Base-by-base conservation (phyloP, 306 rosid genomes). In the Vachellia pachyceras region DNA sequence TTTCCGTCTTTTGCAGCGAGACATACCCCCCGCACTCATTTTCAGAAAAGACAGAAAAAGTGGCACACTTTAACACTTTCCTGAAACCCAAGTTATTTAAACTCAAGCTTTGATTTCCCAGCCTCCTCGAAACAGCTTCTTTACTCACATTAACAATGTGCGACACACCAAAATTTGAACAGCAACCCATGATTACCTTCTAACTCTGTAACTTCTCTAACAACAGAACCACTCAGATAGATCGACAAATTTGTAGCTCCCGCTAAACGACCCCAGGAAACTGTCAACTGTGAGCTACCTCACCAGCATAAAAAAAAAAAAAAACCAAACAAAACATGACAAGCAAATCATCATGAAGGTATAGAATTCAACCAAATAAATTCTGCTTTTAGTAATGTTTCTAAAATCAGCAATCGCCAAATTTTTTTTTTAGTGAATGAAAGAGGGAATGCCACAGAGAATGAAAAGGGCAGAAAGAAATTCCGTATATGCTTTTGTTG, bases 101-200 rank as follows among this genome's bases (percentile, higher is more conserved):
- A 76, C 60, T 71, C 23, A 82, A 61, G 66, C 57, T 74, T 52
- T 76, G 90, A 47, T 84, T 77, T 77, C 79, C 75, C 50, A 78
- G 79, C 80, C 84, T 87, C 89, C 83, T 75, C 77, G 82, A 80
- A 85, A 69, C 65, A 47, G 66, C 83, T 78, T 86, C 89, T 55
- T 83, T 91, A 73, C 89, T 73, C 45, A 73, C 74, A 44, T 50
- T 75, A n/a, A 80, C 84, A 79, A 69, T 83, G 76, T 54, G 78
- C 4, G 87, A 86, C 18, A 82, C 65, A 72, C 91, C 82, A 57
- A 90, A 84, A 47, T 88, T 84, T 3, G 85, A 89, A 20, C 89
- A 80, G 79, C 76, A 85, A 72, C 85, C 86, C 20, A 88, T 92
- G 97, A 91, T 95, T 69, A 10, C 60, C 18, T 76, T 66, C 68